Evolutionary conservation across 1,284 basidiomycete genomes (phyloP).

Genomic region (Mrakiaceae sp.): DNA sequence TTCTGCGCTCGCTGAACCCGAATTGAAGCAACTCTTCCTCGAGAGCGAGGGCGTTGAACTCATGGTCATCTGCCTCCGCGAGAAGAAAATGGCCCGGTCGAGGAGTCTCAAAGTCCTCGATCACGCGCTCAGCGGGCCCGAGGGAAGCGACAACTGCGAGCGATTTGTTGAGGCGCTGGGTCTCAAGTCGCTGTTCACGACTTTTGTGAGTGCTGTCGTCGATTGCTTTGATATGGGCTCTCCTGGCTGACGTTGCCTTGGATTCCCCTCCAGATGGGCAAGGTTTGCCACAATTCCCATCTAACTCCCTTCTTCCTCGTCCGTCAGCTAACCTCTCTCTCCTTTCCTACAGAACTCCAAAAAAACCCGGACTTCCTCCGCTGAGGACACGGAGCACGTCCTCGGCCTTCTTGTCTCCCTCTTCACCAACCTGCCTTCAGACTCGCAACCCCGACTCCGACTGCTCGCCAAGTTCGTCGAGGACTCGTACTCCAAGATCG

Average conservation of each 20-base stretch:
- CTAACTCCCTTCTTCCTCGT: neutral
- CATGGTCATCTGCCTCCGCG: conserved; percentile 94
- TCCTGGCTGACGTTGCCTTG: too few species aligned
- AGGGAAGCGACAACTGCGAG: conserved; percentile 65
- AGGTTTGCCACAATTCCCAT: neutral
- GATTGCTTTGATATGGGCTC: too few species aligned
- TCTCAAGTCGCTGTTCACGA: conserved; percentile 75
- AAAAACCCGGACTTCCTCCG: conserved; percentile 41
- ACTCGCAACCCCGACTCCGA: conserved; percentile 67
- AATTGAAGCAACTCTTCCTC: conserved; percentile 69
- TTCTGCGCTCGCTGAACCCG: conserved; percentile 59
- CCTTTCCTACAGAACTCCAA: neutral
- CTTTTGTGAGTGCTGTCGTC: conserved; percentile 59
- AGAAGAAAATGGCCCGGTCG: conserved; percentile 66
- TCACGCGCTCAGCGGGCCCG: conserved; percentile 71
- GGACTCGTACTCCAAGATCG: conserved; percentile 78
- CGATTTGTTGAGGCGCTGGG: conserved; percentile 79
- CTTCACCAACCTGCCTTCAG: conserved; percentile 77
- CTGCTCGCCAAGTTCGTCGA: conserved; percentile 90
- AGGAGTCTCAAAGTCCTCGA: conserved; percentile 79
- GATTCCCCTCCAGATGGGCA: neutral
- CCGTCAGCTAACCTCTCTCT: neutral
- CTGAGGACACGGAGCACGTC: conserved; percentile 76
- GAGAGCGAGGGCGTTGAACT: conserved; percentile 90
- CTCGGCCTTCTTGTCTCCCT: conserved; percentile 80